phyloP scores from a whole-genome alignment of 768 basidiomycete genomes.

The Collybiopsis luxurians region DNA sequence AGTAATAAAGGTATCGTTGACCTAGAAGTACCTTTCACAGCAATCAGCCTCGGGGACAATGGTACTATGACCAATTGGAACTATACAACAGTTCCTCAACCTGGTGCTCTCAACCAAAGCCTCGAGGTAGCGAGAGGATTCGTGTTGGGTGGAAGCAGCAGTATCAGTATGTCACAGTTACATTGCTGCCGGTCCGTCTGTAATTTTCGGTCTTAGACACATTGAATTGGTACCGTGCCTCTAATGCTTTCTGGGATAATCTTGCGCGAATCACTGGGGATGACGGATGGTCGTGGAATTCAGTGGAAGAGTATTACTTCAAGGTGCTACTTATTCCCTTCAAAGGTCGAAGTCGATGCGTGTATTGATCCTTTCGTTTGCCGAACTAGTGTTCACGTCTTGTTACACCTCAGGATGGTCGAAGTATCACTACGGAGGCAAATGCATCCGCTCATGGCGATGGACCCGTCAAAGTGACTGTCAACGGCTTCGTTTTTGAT shows the following conservation, averaged over 20 bases:
- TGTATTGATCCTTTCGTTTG: neutral
- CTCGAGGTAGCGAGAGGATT: conserved; percentile 23
- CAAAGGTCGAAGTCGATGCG: too few species aligned
- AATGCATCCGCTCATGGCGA: conserved; percentile 22
- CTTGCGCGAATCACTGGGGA: conserved; percentile 19
- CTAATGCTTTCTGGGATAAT: conserved; percentile 22
- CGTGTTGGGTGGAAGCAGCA: conserved; percentile 27
- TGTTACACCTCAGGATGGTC: conserved; percentile 23
- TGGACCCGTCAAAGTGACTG: conserved; percentile 15
- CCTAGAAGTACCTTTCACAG: neutral
- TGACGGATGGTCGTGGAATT: conserved; percentile 24
- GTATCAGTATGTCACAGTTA: conserved; percentile 20
- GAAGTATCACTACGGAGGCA: conserved; percentile 24
- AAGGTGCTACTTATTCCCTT: conserved; percentile 7
- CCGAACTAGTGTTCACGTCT: conserved; percentile 20
- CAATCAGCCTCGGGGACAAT: neutral
- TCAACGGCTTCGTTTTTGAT: conserved; percentile 17
- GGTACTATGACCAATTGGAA: conserved; percentile 16
- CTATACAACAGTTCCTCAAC: conserved; percentile 24
- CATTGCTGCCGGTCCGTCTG: too few species aligned
- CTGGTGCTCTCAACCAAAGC: conserved; percentile 18
- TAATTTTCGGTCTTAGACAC: too few species aligned
- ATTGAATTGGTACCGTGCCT: conserved; percentile 24
- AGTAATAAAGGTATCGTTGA: conserved; percentile 16
- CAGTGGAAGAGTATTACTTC: conserved; percentile 15